These are phyloP conservation scores for Podosphaera fusca DNA, from an alignment of 2,329 filamentous ascomycete species.

Conservation along the genomic window DNA sequence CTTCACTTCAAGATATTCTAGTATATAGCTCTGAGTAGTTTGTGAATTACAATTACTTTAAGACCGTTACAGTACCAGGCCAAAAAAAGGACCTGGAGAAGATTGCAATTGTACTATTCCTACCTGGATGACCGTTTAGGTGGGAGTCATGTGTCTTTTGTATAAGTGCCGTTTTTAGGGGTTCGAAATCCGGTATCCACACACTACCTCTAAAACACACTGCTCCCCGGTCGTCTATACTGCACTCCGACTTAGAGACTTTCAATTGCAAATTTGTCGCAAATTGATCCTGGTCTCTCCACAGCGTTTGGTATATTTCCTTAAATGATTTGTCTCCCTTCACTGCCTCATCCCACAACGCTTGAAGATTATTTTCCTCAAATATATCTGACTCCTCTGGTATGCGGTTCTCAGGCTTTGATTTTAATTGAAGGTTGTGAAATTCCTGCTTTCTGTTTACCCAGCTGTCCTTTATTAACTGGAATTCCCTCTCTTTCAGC, in stretches of 20 bases:
- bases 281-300: neutral
- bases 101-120: neutral
- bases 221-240: neutral
- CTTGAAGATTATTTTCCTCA: neutral
- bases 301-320: neutral
- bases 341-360: neutral
- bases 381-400: neutral
- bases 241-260: neutral
- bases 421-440: neutral
- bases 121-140: neutral
- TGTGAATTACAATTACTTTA: too few species aligned
- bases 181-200: neutral
- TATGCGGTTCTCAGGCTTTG: neutral
- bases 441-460: neutral
- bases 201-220: neutral
- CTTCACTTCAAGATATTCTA: too few species aligned
- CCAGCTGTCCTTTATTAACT: neutral
- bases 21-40: too few species aligned
- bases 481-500: neutral
- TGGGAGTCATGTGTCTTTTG: neutral
- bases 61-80: neutral
- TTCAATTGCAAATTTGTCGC: neutral
- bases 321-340: neutral
- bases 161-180: neutral
- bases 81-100: neutral